A percentile compares a stretch with the other conserved stretches of the same genome.
Evolutionary conservation across 306 rosid species (phyloP).

Genomic region (Leucaena leucocephala): DNA sequence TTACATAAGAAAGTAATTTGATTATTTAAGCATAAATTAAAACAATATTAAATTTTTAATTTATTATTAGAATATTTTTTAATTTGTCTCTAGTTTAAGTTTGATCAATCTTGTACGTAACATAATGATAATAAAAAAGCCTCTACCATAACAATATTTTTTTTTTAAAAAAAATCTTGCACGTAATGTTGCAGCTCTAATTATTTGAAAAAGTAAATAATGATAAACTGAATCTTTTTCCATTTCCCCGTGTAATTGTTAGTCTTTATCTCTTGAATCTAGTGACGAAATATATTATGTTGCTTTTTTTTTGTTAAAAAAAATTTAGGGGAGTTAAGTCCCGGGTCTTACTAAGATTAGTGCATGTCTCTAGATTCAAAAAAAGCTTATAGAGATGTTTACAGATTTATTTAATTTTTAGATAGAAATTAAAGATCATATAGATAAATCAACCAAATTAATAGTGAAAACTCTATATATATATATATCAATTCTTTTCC

Average conservation of each 20-base stretch:
- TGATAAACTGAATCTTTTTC: neutral
- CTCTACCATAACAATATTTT: neutral
- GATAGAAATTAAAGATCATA: neutral
- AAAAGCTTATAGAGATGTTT: no score
- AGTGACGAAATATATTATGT: neutral
- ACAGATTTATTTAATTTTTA: no score
- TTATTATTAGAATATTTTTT: neutral
- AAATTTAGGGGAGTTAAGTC: no score
- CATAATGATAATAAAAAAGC: neutral
- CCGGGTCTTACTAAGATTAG: no score
- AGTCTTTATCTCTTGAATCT: neutral
- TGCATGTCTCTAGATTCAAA: no score
- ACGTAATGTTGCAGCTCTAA: neutral
- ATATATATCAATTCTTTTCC: no score
- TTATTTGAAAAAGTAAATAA: neutral
- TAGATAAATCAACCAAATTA: neutral
- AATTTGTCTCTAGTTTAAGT: neutral
- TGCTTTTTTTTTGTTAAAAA: neutral
- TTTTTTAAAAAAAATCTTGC: neutral
- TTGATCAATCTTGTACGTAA: constrained; percentile 2
- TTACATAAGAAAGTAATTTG: neutral
- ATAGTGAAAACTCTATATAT: neutral
- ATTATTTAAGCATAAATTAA: neutral
- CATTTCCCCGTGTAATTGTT: neutral
- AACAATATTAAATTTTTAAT: neutral